Evolutionary conservation across 306 rosid genomes (phyloP).

Genomic region (Malus orientalis): DNA sequence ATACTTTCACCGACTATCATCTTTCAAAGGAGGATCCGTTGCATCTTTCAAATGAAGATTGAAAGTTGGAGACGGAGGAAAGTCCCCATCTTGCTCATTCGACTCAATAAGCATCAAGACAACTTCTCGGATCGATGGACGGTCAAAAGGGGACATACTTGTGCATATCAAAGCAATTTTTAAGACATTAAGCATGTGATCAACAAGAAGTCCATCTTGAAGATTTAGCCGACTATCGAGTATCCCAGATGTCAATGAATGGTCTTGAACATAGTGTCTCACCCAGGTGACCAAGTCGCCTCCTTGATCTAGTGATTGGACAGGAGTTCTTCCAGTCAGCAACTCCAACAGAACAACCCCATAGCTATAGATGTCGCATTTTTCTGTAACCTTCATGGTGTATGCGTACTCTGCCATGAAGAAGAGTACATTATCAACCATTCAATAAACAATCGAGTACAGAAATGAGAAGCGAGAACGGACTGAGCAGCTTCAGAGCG

Average conservation of each 20-base stretch:
- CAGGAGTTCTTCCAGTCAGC: conserved; percentile 83
- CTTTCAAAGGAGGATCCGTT: conserved; percentile 38
- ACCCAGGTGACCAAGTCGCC: conserved; percentile 87
- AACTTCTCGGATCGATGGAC: conserved; percentile 81
- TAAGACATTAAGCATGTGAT: conserved; percentile 75
- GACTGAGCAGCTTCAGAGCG: not conserved
- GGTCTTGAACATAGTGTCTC: conserved; percentile 42
- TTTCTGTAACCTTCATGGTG: conserved; percentile 94
- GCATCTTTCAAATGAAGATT: conserved; percentile 44
- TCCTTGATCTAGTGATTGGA: conserved; percentile 84
- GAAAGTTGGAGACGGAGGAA: conserved; percentile 31
- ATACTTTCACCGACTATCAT: conserved; percentile 19
- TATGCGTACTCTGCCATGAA: conserved; percentile 83
- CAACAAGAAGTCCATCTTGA: conserved; percentile 40
- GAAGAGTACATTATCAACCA: conserved; percentile 2
- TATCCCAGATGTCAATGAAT: conserved; percentile 47
- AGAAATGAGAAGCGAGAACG: not conserved
- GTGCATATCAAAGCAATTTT: conserved; percentile 80
- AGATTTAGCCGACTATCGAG: conserved; percentile 70
- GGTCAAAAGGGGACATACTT: conserved; percentile 48
- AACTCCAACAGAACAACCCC: conserved; percentile 93
- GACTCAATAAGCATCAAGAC: conserved; percentile 81
- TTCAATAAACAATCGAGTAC: not conserved
- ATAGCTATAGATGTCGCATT: conserved; percentile 88
- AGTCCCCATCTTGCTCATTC: conserved; percentile 44